These are phyloP conservation scores for Erysiphe pulchra DNA, from an alignment of 2,329 filamentous ascomycete genomes.

Conservation along the genomic window DNA sequence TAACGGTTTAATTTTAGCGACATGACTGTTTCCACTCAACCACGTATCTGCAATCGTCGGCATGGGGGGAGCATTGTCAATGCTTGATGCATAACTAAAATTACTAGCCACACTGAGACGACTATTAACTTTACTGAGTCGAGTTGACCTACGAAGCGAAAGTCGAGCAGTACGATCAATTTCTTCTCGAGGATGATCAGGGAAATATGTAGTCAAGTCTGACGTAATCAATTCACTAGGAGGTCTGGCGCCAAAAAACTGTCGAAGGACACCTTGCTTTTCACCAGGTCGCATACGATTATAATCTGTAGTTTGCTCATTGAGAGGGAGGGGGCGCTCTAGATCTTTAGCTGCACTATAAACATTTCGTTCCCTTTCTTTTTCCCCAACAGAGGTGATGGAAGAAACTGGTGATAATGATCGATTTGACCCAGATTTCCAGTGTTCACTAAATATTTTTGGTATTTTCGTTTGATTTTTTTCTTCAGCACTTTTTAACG, in stretches of 20 bases:
- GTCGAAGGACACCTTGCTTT: slow-evolving; percentile 37
- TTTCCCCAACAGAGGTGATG: slow-evolving; percentile 12
- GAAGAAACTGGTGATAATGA: slow-evolving; percentile 62
- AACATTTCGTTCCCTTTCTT: slow-evolving; percentile 41
- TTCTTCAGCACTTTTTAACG: slow-evolving; percentile 31
- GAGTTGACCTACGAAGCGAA: slow-evolving; percentile 71
- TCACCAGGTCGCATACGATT: slow-evolving; percentile 2
- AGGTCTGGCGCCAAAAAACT: slow-evolving; percentile 76
- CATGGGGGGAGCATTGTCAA: slow-evolving; percentile 81
- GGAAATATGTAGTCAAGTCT: slow-evolving; percentile 90
- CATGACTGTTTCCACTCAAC: slow-evolving; percentile 37
- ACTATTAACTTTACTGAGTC: slow-evolving; percentile 77
- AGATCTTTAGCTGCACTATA: slow-evolving; percentile 31
- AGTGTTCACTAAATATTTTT: slow-evolving; percentile 67
- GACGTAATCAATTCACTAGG: slow-evolving; percentile 95
- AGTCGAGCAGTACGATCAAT: slow-evolving; percentile 89
- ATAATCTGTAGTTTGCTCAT: slow-evolving; percentile 10
- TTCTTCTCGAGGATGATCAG: slow-evolving; percentile 75
- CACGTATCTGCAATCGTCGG: slow-evolving; percentile 88
- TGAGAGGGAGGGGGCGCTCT: slow-evolving; percentile 23
- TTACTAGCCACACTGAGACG: slow-evolving; percentile 86
- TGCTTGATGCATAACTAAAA: slow-evolving; percentile 71
- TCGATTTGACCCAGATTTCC: slow-evolving; percentile 56
- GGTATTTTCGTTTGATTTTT: slow-evolving; percentile 71
- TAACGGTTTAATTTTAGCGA: slow-evolving; percentile 22